These are phyloP conservation scores for Eimeria tenella DNA, from an alignment of 169 alveolate species.

Conservation along the genomic window DNA sequence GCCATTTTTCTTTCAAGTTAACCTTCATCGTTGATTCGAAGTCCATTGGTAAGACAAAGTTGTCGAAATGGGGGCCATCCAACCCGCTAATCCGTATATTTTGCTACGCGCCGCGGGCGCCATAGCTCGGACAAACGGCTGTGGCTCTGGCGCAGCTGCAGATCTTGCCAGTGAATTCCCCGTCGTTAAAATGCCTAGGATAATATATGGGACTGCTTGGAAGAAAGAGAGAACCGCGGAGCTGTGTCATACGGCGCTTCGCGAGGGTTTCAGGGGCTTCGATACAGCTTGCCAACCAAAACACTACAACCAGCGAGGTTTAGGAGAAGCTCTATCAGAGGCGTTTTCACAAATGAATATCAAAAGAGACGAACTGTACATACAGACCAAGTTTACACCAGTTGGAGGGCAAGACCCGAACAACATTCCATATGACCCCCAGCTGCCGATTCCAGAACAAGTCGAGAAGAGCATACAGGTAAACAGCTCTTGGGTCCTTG, in stretches of 20 bases:
- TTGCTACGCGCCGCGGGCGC: no score
- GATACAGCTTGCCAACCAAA: conserved; percentile 69
- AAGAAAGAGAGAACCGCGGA: conserved; percentile 17
- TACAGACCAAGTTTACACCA: conserved; percentile 52
- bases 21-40: no score
- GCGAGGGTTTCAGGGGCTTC: conserved; percentile 39
- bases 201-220: conserved; percentile 62
- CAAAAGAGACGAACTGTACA: background rate
- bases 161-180: background rate
- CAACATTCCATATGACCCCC: conserved; percentile 28
- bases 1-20: no score
- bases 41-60: no score
- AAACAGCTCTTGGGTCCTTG: background rate
- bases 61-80: no score
- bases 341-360: background rate
- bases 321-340: background rate
- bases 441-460: conserved; percentile 3
- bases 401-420: conserved; percentile 49
- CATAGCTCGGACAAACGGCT: no score
- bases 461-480: conserved; percentile 34
- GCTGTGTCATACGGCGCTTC: background rate
- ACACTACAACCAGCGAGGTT: conserved; percentile 62
- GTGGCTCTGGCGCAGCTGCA: background rate
- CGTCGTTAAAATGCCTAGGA: conserved; percentile 19
- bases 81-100: no score